These are phyloP conservation scores for Diversispora epigaea DNA, from an alignment of 192 early-diverging fungal species.

Conservation along the genomic window DNA sequence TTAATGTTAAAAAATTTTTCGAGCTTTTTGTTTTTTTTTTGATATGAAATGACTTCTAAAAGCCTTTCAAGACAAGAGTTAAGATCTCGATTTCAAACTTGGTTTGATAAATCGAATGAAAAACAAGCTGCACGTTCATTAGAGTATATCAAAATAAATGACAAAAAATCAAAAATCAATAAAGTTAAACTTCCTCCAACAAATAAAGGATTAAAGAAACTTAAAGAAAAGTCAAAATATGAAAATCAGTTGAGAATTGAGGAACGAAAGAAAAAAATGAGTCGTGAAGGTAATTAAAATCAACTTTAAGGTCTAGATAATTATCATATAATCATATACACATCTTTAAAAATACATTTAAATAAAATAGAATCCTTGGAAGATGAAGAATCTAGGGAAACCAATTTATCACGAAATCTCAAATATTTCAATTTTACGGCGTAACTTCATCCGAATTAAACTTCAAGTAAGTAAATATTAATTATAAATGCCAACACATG, in stretches of 20 bases:
- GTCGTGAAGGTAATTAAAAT: not conserved
- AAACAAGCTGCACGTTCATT: not conserved
- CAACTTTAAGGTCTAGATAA: not conserved
- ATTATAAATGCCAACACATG: not conserved
- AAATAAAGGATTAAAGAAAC: constrained; percentile 2
- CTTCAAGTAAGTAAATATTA: not conserved
- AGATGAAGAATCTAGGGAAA: not conserved
- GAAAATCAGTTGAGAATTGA: not conserved
- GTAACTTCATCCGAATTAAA: not conserved
- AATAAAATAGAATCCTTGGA: not conserved
- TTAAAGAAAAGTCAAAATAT: constrained; percentile 7
- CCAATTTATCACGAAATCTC: not conserved
- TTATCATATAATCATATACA: not conserved
- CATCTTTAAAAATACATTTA: not conserved
- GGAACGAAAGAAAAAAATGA: not conserved
- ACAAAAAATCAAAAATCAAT: not conserved
- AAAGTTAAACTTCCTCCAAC: constrained; percentile 9
- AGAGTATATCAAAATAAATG: not conserved
- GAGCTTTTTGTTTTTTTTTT: too few species aligned
- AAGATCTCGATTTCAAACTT: not conserved
- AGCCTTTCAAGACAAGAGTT: not conserved
- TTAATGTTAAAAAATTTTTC: too few species aligned
- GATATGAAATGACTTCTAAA: too few species aligned
- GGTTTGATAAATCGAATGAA: not conserved
- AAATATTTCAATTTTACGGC: constrained; percentile 2